Evolutionary conservation across 768 basidiomycete species (phyloP), one percentile per base, ranked within the genome.

Genomic region (Phylloporus rhodoxanthus): DNA sequence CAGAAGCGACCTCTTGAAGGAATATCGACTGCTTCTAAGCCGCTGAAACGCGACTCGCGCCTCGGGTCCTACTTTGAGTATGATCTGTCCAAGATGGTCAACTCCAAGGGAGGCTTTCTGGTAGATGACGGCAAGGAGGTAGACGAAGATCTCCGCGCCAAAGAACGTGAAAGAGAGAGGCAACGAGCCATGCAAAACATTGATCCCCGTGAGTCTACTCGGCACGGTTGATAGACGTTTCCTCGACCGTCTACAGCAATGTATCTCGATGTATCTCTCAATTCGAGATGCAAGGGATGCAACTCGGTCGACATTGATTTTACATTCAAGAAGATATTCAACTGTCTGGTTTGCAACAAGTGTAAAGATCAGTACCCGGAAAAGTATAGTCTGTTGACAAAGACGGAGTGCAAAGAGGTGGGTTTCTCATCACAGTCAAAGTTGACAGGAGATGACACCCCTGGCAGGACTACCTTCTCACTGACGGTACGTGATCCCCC

Each of bases 391-490:
- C 74, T 99, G 7, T 68, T 99, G 49, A 99, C 96, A 6, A 99
- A 99, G 73, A 97, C 96, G 0, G 96, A 99, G 70, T 98, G 95
- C 68, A 96, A 94, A 69, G 87, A 91, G 75, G 91, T 87, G 55
- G 38, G 80, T 61, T 7, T 26, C 36, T 15, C 28, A 26, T 44
- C 37, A n/a, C 39, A 3, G 23, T 49, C 8, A 7, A 36, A 28
- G 32, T n/a, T 41, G 29, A 7, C 28, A 28, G 47, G 45, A 41
- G 57, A 32, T 51, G 45, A 28, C 26, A 33, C 4, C 13, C 8
- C 15, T 15, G 36, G 40, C 48, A 91, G 87, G 95, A 98, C 70
- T 98, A 97, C 67, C 80, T 98, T 17, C 70, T 97, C 45, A 98
- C 94, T 20, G 94, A 98, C 65, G 78, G 91, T 91, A 61, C 56